Conservation (phyloP, 352 stramenopile species). For the Stramenopiles sp. region DNA sequence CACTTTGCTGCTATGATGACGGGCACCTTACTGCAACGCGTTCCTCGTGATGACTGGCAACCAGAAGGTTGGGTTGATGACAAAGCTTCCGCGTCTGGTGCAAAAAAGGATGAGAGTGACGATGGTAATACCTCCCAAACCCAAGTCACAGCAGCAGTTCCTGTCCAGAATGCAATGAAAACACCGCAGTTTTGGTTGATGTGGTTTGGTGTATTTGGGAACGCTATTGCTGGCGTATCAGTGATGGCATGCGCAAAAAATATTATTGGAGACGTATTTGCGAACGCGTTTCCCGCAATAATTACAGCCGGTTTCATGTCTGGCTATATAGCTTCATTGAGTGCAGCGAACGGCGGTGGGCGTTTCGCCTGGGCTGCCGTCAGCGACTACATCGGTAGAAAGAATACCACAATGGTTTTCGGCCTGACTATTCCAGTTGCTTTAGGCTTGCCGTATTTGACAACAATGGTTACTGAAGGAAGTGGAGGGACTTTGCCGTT, state of each 20-base stretch:
- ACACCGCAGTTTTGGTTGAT: constrained; percentile 32
- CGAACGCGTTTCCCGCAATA: constrained; percentile 22
- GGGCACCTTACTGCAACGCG: constrained; percentile 24
- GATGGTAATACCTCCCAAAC: neutral
- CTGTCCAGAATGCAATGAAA: constrained; percentile 26
- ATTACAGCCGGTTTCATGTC: constrained; percentile 28
- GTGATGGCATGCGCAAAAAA: constrained; percentile 30
- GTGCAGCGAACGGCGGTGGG: constrained; percentile 30
- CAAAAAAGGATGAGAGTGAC: neutral
- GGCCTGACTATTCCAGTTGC: constrained; percentile 27
- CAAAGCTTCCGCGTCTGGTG: neutral
- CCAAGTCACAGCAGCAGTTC: constrained; percentile 12
- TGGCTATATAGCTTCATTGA: constrained; percentile 28
- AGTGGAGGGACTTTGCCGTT: constrained; percentile 22
- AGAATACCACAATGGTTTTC: constrained; percentile 27
- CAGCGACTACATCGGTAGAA: constrained; percentile 29
- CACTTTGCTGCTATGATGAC: constrained; percentile 30
- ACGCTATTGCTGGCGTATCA: constrained; percentile 25
- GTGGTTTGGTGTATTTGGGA: constrained; percentile 23
- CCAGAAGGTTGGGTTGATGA: constrained; percentile 6
- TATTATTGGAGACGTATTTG: constrained; percentile 33
- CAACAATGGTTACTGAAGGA: constrained; percentile 21
- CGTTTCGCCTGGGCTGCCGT: constrained; percentile 32
- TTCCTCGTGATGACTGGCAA: constrained; percentile 25
- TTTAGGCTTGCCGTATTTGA: constrained; percentile 21